A percentile compares a stretch with the other conserved stretches of the same genome.
phyloP scores from a whole-genome alignment of 805 yeast genomes.

The Candida alai region DNA sequence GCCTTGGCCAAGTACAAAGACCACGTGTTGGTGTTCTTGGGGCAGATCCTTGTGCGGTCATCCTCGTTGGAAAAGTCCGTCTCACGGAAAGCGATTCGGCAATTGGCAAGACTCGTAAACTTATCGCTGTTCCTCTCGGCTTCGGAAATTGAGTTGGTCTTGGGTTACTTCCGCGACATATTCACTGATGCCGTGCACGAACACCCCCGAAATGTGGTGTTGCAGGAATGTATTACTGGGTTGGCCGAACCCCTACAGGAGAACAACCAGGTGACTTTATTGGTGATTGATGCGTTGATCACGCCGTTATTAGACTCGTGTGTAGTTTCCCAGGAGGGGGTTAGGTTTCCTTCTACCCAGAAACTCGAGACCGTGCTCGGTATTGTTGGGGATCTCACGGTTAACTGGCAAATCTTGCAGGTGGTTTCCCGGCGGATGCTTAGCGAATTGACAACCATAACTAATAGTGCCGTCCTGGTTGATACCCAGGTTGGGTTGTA shows the following conservation, averaged over 20 bases:
- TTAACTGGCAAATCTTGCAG: conserved; percentile 42
- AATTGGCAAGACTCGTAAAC: conserved; percentile 53
- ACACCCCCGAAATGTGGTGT: conserved; percentile 43
- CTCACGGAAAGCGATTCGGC: conserved; percentile 61
- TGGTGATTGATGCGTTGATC: conserved; percentile 48
- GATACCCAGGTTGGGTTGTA: conserved; percentile 2
- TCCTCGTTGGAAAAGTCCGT: conserved; percentile 68
- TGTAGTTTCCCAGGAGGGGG: neutral
- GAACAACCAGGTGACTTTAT: conserved; percentile 9
- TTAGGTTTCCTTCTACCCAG: no score
- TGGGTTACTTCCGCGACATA: conserved; percentile 63
- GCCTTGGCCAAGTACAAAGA: conserved; percentile 55
- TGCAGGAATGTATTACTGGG: conserved; percentile 51
- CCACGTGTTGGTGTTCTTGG: conserved; percentile 59
- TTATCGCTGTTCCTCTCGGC: conserved; percentile 45
- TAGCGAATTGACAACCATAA: conserved; percentile 21
- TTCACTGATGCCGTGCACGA: conserved; percentile 40
- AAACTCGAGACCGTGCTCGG: neutral
- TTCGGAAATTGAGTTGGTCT: conserved; percentile 58
- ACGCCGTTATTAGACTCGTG: conserved; percentile 50
- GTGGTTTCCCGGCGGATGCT: conserved; percentile 41
- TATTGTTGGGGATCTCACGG: conserved; percentile 27
- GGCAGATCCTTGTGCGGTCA: conserved; percentile 65
- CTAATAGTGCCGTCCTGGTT: conserved; percentile 13
- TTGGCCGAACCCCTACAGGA: conserved; percentile 44